A percentile compares a stretch with the other conserved stretches of the same genome.
phyloP scores from a whole-genome alignment of 108 stramenopile genomes.

The Cyclostephanos tholiformis region DNA sequence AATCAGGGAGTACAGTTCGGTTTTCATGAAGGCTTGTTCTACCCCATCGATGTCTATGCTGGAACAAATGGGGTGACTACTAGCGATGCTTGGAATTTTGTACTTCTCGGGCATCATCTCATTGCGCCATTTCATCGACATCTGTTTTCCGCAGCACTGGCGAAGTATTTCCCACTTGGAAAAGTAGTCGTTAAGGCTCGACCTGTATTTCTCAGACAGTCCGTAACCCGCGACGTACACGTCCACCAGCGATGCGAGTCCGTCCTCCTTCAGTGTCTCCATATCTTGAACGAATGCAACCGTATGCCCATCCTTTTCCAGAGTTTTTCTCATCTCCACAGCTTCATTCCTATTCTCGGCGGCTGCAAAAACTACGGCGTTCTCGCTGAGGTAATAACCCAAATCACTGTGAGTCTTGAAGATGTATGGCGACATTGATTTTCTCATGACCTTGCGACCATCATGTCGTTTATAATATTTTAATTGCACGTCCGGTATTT shows the following conservation, averaged over 20 bases:
- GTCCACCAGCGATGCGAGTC: constrained; percentile 19
- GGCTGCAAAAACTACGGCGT: constrained; percentile 36
- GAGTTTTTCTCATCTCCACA: background rate
- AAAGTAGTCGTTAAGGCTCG: constrained; percentile 32
- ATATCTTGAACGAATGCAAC: constrained; percentile 51
- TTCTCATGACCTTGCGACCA: background rate
- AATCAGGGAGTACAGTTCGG: constrained; percentile 26
- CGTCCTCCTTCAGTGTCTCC: constrained; percentile 29
- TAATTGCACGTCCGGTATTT: constrained; percentile 19
- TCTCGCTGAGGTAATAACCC: constrained; percentile 14
- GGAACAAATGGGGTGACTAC: constrained; percentile 38
- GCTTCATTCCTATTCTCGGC: constrained; percentile 33
- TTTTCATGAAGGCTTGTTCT: constrained; percentile 29
- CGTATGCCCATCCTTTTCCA: constrained; percentile 26
- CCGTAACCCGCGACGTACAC: constrained; percentile 34
- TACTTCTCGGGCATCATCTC: constrained; percentile 42
- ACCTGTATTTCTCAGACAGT: constrained; percentile 15
- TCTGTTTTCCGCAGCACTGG: constrained; percentile 51
- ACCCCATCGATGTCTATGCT: constrained; percentile 37
- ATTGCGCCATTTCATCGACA: constrained; percentile 40
- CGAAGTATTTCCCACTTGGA: constrained; percentile 47
- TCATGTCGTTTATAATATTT: constrained; percentile 16
- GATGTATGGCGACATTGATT: constrained; percentile 7
- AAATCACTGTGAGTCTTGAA: constrained; percentile 34
- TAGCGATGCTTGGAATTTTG: constrained; percentile 9